These are phyloP conservation scores for Triangularia verruculosa DNA, from an alignment of 2,329 filamentous ascomycete species.

Conservation along the genomic window DNA sequence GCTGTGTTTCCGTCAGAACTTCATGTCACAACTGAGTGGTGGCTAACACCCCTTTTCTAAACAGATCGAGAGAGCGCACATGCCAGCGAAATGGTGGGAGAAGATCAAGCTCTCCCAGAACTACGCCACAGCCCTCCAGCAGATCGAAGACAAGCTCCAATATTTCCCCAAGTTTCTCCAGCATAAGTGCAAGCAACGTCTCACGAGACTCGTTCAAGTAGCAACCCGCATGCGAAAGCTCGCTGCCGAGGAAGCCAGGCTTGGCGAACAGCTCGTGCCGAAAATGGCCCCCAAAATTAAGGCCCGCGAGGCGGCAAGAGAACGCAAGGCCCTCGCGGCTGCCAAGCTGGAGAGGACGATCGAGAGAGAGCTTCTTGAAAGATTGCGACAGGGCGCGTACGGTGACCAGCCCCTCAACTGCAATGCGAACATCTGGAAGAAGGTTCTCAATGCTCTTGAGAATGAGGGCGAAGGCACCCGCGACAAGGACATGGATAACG, in stretches of 20 bases:
- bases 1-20: no score
- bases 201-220: slow-evolving; percentile 90
- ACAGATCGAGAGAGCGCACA: slow-evolving; percentile 73
- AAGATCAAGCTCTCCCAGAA: slow-evolving; percentile 85
- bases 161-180: slow-evolving; percentile 94
- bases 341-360: slow-evolving; percentile 96
- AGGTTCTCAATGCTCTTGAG: slow-evolving; percentile 88
- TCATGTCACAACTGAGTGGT: not conserved
- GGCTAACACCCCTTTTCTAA: not conserved
- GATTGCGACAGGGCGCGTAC: slow-evolving; percentile 87
- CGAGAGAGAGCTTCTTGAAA: slow-evolving; percentile 89
- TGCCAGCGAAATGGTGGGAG: slow-evolving; percentile 93
- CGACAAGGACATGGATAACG: slow-evolving; percentile 86
- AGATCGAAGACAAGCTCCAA: slow-evolving; percentile 80
- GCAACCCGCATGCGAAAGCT: slow-evolving; percentile 76
- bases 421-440: slow-evolving; percentile 94
- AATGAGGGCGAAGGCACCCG: slow-evolving; percentile 76
- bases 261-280: slow-evolving; percentile 85
- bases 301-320: slow-evolving; percentile 69
- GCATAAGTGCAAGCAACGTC: slow-evolving; percentile 72
- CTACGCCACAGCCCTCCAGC: slow-evolving; percentile 83
- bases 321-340: slow-evolving; percentile 68
- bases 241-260: slow-evolving; percentile 81
- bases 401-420: slow-evolving; percentile 93
- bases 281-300: slow-evolving; percentile 88